A percentile compares a stretch with the other conserved stretches of the same genome.
phyloP scores from a whole-genome alignment of 495 filamentous ascomycete genomes.

The Penicillium pancosmium region DNA sequence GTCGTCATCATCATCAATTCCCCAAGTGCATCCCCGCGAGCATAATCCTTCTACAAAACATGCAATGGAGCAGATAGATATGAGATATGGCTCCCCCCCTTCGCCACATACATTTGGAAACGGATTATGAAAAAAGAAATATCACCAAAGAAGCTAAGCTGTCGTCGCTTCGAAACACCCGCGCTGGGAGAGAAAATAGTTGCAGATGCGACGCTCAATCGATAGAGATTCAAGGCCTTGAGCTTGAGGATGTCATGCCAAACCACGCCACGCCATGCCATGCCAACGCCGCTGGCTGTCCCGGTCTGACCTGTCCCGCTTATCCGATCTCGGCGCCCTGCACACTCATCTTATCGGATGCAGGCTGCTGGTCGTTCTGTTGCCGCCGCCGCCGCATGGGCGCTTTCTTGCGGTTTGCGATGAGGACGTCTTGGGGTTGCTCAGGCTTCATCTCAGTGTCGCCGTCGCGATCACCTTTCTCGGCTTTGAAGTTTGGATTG shows the following conservation, averaged over 20 bases:
- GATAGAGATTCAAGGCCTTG: neutral
- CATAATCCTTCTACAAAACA: neutral
- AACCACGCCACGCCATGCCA: too few relatives aligned
- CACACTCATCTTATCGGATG: slow-evolving; percentile 40
- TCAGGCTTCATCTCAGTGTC: slow-evolving; percentile 44
- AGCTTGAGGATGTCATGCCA: slow-evolving; percentile 11
- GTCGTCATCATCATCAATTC: slow-evolving; percentile 19
- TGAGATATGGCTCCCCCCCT: neutral
- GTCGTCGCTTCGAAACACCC: neutral
- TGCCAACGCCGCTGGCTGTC: too few relatives aligned
- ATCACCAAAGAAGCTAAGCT: neutral
- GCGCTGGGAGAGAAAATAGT: slow-evolving; percentile 6
- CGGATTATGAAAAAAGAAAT: neutral
- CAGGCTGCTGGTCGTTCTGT: slow-evolving; percentile 15
- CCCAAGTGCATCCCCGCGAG: slow-evolving; percentile 7
- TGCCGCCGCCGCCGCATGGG: slow-evolving; percentile 52
- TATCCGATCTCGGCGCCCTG: slow-evolving; percentile 38
- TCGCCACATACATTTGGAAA: neutral
- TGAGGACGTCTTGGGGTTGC: slow-evolving; percentile 37
- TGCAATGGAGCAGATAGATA: slow-evolving; percentile 1
- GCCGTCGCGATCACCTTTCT: slow-evolving; percentile 55
- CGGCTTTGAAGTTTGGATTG: slow-evolving; percentile 35
- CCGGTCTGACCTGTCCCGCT: slow-evolving; percentile 1
- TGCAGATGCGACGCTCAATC: slow-evolving; percentile 1
- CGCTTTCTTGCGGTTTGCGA: slow-evolving; percentile 54